Conservation (phyloP, 768 basidiomycete genomes). For the Boletus tomentosulus region DNA sequence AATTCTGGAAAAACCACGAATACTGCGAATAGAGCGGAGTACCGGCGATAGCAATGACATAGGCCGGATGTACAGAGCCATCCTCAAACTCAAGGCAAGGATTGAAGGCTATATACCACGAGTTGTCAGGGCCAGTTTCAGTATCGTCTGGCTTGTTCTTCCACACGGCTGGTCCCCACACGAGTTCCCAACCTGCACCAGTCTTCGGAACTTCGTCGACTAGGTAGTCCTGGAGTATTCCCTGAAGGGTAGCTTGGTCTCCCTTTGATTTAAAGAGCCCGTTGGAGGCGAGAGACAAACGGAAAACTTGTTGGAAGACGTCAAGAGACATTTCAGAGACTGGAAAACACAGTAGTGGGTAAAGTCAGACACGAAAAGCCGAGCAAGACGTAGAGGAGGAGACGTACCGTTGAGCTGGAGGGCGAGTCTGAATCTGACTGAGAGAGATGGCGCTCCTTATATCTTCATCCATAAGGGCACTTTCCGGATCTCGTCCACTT, state of each 20-base stretch:
- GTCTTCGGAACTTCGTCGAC: neutral
- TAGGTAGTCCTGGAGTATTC: neutral
- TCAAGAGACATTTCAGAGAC: neutral
- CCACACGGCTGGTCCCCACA: slow-evolving; percentile 9
- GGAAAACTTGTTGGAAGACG: slow-evolving; percentile 6
- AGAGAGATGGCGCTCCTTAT: neutral
- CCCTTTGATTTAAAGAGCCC: neutral
- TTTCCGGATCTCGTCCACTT: neutral
- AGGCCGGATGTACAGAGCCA: neutral
- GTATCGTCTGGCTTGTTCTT: neutral
- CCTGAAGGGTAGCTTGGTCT: neutral
- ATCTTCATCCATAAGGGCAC: neutral
- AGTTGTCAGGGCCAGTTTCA: slow-evolving; percentile 1
- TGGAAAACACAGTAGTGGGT: neutral
- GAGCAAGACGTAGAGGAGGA: neutral
- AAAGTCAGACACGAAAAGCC: neutral
- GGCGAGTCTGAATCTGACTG: neutral
- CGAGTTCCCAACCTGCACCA: slow-evolving; percentile 1
- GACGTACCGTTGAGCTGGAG: neutral
- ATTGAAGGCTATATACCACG: slow-evolving; percentile 7
- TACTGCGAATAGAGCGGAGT: neutral
- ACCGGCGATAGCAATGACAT: slow-evolving; percentile 7
- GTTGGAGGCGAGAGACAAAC: slow-evolving; percentile 1
- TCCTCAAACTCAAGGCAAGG: neutral
- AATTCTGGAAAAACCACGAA: neutral